These are phyloP conservation scores for Acer campestre DNA, from an alignment of 345 rosid species.

Conservation along the genomic window DNA sequence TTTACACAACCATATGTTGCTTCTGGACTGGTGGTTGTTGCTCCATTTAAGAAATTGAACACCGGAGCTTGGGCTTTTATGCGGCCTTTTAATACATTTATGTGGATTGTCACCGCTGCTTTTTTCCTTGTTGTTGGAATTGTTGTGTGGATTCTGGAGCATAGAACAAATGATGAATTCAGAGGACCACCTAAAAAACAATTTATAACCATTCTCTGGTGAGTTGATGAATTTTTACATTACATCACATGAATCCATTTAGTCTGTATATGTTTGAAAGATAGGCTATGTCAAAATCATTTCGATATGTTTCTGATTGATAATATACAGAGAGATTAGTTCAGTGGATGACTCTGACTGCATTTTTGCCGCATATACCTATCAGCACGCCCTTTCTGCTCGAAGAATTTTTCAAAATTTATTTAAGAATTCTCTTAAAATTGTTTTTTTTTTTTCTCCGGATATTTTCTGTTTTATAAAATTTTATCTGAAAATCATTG, in stretches of 20 bases:
- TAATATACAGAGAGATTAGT: neutral
- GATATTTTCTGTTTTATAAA: neutral
- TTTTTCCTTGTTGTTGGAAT: conserved; percentile 75
- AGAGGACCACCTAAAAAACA: conserved; percentile 88
- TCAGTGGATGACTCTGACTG: neutral
- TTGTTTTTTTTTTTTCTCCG: neutral
- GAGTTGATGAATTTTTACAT: conserved; percentile 25
- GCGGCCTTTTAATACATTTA: conserved; percentile 59
- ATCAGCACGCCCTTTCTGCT: neutral
- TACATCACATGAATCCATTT: too few species aligned
- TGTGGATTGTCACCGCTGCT: conserved; percentile 77
- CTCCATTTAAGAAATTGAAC: conserved; percentile 70
- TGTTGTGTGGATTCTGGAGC: conserved; percentile 95
- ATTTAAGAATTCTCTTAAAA: too few species aligned
- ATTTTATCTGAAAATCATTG: neutral
- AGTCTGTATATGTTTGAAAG: neutral
- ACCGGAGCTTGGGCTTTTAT: conserved; percentile 96
- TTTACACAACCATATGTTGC: conserved; percentile 90
- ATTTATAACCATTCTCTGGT: conserved; percentile 82
- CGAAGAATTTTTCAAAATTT: neutral
- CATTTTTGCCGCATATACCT: neutral
- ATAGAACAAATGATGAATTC: conserved; percentile 88
- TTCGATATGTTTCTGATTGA: neutral
- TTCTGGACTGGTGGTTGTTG: conserved; percentile 92
- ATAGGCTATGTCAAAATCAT: neutral